Conservation (phyloP, 345 rosid genomes). For the Psidium guajava region DNA sequence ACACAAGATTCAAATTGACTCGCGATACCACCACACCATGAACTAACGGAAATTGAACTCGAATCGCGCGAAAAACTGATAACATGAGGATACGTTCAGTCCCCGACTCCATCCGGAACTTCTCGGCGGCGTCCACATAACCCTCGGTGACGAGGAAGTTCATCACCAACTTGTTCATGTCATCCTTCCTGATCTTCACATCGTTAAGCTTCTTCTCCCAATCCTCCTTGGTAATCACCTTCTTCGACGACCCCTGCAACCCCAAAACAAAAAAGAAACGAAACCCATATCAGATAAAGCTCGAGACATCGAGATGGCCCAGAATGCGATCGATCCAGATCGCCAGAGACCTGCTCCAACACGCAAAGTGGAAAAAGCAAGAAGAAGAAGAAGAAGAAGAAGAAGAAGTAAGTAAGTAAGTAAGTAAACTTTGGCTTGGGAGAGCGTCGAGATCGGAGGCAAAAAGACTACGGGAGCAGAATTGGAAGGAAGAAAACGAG, state of each 20-base stretch:
- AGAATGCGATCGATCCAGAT: neutral
- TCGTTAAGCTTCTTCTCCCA: constrained; percentile 95
- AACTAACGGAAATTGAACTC: neutral
- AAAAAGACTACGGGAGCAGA: neutral
- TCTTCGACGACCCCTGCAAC: constrained; percentile 11
- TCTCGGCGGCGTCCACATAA: constrained; percentile 89
- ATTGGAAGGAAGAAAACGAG: neutral
- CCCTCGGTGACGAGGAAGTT: constrained; percentile 97
- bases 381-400: too few species aligned
- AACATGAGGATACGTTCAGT: constrained; percentile 69
- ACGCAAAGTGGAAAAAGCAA: neutral
- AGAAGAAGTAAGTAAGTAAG: too few species aligned
- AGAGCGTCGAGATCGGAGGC: neutral
- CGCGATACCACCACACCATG: neutral
- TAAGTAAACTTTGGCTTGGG: neutral
- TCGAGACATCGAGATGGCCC: neutral
- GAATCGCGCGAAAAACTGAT: neutral
- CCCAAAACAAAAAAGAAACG: neutral
- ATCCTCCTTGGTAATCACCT: constrained; percentile 39
- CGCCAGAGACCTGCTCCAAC: neutral
- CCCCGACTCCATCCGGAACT: constrained; percentile 86
- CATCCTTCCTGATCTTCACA: constrained; percentile 83
- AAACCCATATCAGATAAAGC: neutral
- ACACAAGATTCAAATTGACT: neutral
- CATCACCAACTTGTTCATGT: constrained; percentile 95